phyloP scores from a whole-genome alignment of 1,284 basidiomycete species.

The Irpex rosettiformis region DNA sequence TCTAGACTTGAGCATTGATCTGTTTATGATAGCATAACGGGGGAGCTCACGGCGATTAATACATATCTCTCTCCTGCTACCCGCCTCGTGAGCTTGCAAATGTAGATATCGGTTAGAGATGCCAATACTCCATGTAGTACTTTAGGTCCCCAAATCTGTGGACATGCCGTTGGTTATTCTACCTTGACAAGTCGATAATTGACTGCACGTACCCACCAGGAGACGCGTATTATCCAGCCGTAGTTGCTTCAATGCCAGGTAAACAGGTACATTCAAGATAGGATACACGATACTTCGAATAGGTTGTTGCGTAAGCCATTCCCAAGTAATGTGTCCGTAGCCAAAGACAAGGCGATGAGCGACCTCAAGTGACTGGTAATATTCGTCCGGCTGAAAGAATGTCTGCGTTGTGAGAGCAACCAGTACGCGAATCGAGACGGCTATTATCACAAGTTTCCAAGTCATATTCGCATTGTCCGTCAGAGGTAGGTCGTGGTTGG shows the following conservation, averaged over 20 bases:
- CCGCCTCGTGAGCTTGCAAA: slow-evolving; percentile 59
- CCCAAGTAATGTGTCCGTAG: slow-evolving; percentile 93
- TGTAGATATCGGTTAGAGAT: slow-evolving; percentile 76
- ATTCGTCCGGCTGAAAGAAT: slow-evolving; percentile 98
- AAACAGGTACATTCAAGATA: slow-evolving; percentile 75
- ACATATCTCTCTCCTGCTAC: slow-evolving; percentile 61
- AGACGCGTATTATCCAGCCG: slow-evolving; percentile 48
- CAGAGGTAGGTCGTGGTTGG: neutral
- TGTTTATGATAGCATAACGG: neutral
- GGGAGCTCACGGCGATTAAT: slow-evolving; percentile 57
- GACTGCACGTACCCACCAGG: slow-evolving; percentile 45
- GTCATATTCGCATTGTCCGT: slow-evolving; percentile 10
- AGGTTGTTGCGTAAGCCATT: slow-evolving; percentile 77
- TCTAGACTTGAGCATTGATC: neutral
- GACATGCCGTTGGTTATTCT: slow-evolving; percentile 5
- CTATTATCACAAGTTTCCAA: slow-evolving; percentile 5
- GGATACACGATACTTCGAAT: slow-evolving; percentile 76
- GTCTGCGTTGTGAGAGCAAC: slow-evolving; percentile 75
- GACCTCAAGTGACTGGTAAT: slow-evolving; percentile 92
- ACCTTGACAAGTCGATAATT: neutral
- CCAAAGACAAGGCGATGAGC: slow-evolving; percentile 89
- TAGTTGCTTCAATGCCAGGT: slow-evolving; percentile 61
- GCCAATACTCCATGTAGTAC: slow-evolving; percentile 81
- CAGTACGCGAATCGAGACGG: slow-evolving; percentile 45
- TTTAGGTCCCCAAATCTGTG: slow-evolving; percentile 67